Evolutionary conservation across 139 green algal genomes (phyloP), one percentile per base, ranked within the genome.

Genomic region (Ulvella scutata): DNA sequence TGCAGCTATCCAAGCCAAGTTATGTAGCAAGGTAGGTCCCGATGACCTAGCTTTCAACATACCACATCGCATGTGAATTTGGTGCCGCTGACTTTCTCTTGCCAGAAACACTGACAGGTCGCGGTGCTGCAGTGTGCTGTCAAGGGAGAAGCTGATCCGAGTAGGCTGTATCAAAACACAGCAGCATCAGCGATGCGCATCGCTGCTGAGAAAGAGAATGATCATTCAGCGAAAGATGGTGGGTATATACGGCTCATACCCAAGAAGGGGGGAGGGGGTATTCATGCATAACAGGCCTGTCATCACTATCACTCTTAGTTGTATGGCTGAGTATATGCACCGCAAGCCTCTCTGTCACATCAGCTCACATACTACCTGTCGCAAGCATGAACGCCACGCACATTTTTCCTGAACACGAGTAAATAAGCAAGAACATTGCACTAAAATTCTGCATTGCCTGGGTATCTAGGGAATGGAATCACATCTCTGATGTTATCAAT

Each of bases 401-500:
- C n/a, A n/a, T n/a, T n/a, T n/a, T n/a, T n/a, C n/a, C n/a, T n/a
- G n/a, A n/a, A n/a, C n/a, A n/a, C n/a, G n/a, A n/a, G n/a, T n/a
- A n/a, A n/a, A n/a, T n/a, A n/a, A n/a, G n/a, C n/a, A n/a, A n/a
- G n/a, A n/a, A n/a, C n/a, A n/a, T n/a, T 60, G 20, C 43, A 26
- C 61, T 74, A 82, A 38, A 82, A 82, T 61, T 73, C 36, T 43
- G 29, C 51, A 35, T 82, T 38, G 9, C 72, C 67, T 39, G 85
- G 85, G 51, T 81, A 90, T 29, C 87, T 72, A n/a, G 88, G 87
- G 81, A 89, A 93, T 21, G 88, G 88, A 78, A 91, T 93, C 20
- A 89, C 88, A 59, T 93, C 88, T 33, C 87, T 78, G 60, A 93
- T 93, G 79, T 93, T 93, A 62, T 92, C 88, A 6, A 88, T 73